These are phyloP conservation scores for Bondarzewia mesenterica DNA, from an alignment of 1,284 basidiomycete species.

Conservation along the genomic window DNA sequence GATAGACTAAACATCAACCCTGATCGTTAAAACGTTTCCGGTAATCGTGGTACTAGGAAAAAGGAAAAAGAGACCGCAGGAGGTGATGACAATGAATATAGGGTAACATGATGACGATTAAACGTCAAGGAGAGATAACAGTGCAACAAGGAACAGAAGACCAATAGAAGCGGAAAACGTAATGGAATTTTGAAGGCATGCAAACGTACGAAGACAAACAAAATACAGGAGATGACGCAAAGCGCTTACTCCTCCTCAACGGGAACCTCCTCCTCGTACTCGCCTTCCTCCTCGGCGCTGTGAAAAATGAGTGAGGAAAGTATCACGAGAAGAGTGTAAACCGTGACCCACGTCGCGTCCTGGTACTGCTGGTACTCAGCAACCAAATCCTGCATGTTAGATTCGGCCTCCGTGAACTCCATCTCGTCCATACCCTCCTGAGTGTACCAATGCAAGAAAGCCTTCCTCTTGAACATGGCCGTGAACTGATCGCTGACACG, in stretches of 20 bases:
- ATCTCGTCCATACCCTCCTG: constrained; percentile 99
- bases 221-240: constrained; percentile 9
- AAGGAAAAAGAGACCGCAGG: constrained; percentile 6
- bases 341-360: constrained; percentile 72
- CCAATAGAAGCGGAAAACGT: constrained; percentile 6
- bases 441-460: constrained; percentile 99
- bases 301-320: constrained; percentile 1
- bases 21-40: constrained; percentile 9
- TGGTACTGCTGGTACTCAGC: constrained; percentile 97
- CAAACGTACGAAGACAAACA: constrained; percentile 5
- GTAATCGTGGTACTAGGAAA: constrained; percentile 4
- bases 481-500: constrained; percentile 97
- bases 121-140: constrained; percentile 8
- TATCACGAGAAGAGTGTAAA: not conserved
- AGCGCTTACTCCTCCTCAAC: constrained; percentile 45
- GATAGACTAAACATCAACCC: constrained; percentile 7
- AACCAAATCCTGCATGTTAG: constrained; percentile 93
- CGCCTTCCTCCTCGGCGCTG: constrained; percentile 74
- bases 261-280: constrained; percentile 69
- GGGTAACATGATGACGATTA: constrained; percentile 10
- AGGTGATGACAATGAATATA: constrained; percentile 8
- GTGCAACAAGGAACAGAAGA: not conserved
- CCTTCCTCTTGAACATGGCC: constrained; percentile 98
- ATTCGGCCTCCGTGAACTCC: constrained; percentile 96
- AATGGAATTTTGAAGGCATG: constrained; percentile 12